Percentiles rank a stretch among this genome's conserved stretches.
Conservation (phyloP, 768 basidiomycete species). For the Amanita rubescens region DNA sequence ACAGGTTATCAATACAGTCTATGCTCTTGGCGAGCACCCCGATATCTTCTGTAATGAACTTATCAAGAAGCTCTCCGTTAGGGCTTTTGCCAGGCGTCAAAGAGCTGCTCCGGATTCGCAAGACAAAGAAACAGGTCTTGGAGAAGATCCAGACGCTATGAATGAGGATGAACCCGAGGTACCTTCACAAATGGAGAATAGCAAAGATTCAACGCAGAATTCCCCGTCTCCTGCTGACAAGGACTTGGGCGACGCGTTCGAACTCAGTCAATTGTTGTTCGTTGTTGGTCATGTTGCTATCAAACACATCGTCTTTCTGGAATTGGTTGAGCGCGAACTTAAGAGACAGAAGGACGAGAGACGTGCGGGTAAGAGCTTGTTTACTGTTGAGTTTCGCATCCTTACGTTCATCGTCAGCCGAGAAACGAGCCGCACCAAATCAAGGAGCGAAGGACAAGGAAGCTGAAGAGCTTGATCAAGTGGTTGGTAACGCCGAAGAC, state of each 20-base stretch:
- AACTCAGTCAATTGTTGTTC: conserved; percentile 90
- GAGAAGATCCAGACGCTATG: conserved; percentile 41
- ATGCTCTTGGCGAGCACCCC: conserved; percentile 89
- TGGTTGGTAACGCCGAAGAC: conserved; percentile 95
- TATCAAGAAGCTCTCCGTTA: conserved; percentile 71
- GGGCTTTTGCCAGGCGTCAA: conserved; percentile 50
- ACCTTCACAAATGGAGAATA: conserved; percentile 22
- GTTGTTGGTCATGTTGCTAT: conserved; percentile 95
- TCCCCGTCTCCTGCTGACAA: conserved; percentile 20
- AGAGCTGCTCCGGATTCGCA: conserved; percentile 16
- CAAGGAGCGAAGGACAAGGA: conserved; percentile 51
- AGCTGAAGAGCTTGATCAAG: conserved; percentile 90
- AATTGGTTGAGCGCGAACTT: conserved; percentile 92
- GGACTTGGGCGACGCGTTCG: conserved; percentile 76
- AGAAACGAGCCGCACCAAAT: conserved; percentile 35
- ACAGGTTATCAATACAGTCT: conserved; percentile 94
- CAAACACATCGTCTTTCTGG: conserved; percentile 95
- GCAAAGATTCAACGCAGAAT: conserved; percentile 12
- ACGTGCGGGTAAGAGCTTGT: conserved; percentile 50
- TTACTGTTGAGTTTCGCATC: not conserved
- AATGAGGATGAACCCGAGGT: conserved; percentile 44
- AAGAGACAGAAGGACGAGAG: conserved; percentile 93
- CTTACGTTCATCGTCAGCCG: conserved; percentile 34
- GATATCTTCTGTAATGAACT: conserved; percentile 75
- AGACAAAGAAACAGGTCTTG: conserved; percentile 11